Evolutionary conservation across 805 yeast species (phyloP).

Genomic region (Zygotorulaspora florentina): DNA sequence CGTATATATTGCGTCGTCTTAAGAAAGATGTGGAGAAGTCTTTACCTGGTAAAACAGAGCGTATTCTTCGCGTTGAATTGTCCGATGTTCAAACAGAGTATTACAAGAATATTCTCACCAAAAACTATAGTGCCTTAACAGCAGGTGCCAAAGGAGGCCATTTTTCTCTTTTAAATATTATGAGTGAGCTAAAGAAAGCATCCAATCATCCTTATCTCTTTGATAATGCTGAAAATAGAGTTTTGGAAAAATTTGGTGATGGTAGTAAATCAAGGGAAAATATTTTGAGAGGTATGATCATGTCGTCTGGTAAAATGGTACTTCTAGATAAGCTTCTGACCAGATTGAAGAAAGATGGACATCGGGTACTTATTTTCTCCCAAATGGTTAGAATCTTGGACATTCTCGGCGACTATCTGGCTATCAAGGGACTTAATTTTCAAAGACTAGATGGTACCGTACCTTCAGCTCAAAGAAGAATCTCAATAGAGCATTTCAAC

Average conservation of each 20-base stretch:
- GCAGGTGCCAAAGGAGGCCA: conserved; percentile 76
- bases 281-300: conserved; percentile 81
- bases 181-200: conserved; percentile 95
- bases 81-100: conserved; percentile 94
- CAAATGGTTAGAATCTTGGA: conserved; percentile 98
- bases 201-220: conserved; percentile 95
- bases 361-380: conserved; percentile 87
- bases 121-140: conserved; percentile 86
- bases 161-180: conserved; percentile 80
- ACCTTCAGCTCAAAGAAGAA: conserved; percentile 87
- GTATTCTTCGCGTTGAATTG: conserved; percentile 90
- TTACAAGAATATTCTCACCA: conserved; percentile 88
- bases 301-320: conserved; percentile 99
- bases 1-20: conserved; percentile 86
- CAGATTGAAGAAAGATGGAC: conserved; percentile 87
- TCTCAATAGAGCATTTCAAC: conserved; percentile 94
- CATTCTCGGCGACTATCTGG: conserved; percentile 86
- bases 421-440: conserved; percentile 80
- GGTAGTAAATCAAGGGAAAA: conserved; percentile 65
- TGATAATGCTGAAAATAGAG: conserved; percentile 86
- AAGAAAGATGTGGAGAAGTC: conserved; percentile 98
- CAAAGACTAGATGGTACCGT: conserved; percentile 97
- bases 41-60: conserved; percentile 90
- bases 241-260: conserved; percentile 61
- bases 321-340: conserved; percentile 83